These are phyloP conservation scores for Rosa multiflora DNA, from an alignment of 306 rosid genomes.

Conservation along the genomic window DNA sequence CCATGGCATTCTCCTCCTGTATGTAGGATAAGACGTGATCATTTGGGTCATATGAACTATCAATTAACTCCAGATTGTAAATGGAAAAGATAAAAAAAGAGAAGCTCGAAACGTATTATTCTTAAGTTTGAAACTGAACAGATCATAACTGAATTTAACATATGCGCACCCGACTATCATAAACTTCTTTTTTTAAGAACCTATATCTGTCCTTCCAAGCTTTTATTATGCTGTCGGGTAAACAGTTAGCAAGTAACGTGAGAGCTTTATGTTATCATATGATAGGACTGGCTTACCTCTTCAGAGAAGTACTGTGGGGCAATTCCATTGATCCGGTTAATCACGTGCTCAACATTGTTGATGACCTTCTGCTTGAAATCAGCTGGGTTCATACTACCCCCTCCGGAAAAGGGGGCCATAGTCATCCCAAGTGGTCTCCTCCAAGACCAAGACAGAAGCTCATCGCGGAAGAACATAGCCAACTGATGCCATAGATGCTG, in stretches of 20 bases:
- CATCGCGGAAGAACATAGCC: conserved; percentile 99
- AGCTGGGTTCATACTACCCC: conserved; percentile 68
- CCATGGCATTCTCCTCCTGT: conserved; percentile 92
- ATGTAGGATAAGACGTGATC: neutral
- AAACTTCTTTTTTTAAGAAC: neutral
- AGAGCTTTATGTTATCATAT: neutral
- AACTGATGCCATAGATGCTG: conserved; percentile 98
- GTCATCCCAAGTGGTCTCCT: conserved; percentile 98
- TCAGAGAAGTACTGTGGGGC: conserved; percentile 89
- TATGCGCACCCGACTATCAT: neutral
- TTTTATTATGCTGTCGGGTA: neutral
- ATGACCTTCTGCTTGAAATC: conserved; percentile 90
- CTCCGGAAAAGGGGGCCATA: conserved; percentile 72
- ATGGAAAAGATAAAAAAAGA: neutral
- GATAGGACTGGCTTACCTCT: conserved; percentile 58
- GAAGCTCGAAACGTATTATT: neutral
- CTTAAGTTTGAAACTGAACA: neutral
- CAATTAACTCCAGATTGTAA: neutral
- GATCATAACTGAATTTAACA: neutral
- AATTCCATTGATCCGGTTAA: conserved; percentile 68
- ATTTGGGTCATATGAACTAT: neutral
- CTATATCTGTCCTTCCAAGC: neutral
- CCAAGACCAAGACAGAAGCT: conserved; percentile 98
- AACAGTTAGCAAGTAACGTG: neutral
- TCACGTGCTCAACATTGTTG: conserved; percentile 81